A percentile compares a stretch with the other conserved stretches of the same genome.
phyloP scores from a whole-genome alignment of 768 basidiomycete species.

The Trametes coccinea region DNA sequence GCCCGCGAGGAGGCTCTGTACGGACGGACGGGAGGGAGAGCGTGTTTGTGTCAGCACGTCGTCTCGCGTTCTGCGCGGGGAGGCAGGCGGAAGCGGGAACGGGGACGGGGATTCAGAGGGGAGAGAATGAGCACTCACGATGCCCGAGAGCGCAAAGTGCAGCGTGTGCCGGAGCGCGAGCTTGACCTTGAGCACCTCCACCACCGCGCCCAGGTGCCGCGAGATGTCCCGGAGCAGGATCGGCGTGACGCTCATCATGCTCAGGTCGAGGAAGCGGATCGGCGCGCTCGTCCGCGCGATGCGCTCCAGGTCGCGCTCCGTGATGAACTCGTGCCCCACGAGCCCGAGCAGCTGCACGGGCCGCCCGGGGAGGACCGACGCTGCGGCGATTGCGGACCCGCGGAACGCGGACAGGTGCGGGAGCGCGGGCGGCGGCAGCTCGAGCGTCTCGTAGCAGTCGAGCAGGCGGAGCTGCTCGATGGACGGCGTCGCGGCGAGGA shows the following conservation, averaged over 20 bases:
- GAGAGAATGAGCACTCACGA: constrained; percentile 46
- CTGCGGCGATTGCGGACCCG: constrained; percentile 59
- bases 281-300: constrained; percentile 51
- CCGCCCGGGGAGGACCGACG: constrained; percentile 58
- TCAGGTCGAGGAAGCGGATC: constrained; percentile 57
- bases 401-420: constrained; percentile 56
- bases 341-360: constrained; percentile 59
- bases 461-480: constrained; percentile 47
- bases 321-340: constrained; percentile 57
- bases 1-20: constrained; percentile 56
- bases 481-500: constrained; percentile 43
- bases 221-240: constrained; percentile 57
- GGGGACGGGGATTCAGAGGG: background rate
- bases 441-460: constrained; percentile 43
- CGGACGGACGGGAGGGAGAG: too few relatives aligned
- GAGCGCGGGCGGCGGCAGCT: constrained; percentile 45
- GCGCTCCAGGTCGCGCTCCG: constrained; percentile 48
- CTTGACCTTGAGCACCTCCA: constrained; percentile 54
- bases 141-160: constrained; percentile 62
- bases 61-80: too few relatives aligned
- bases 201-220: constrained; percentile 48
- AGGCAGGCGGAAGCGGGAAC: too few relatives aligned
- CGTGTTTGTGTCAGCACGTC: too few relatives aligned
- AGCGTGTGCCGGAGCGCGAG: constrained; percentile 66
- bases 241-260: constrained; percentile 59